Conservation (phyloP, 305 asterid species). For the Solanum hybrid region DNA sequence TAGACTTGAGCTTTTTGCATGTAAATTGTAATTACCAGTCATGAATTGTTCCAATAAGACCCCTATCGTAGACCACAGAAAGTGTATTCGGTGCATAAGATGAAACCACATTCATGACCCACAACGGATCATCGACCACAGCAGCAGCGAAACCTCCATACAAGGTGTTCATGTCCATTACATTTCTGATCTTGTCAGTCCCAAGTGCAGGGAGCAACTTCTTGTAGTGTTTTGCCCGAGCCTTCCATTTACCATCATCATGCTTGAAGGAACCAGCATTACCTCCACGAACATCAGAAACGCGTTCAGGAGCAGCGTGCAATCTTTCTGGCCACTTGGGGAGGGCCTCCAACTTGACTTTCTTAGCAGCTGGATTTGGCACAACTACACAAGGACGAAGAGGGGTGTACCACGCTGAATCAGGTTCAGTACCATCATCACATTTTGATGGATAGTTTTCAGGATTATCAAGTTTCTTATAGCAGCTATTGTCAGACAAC, state of each 20-base stretch:
- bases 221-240: slow-evolving; percentile 70
- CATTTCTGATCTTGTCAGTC: slow-evolving; percentile 78
- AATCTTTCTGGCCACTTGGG: slow-evolving; percentile 81
- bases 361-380: slow-evolving; percentile 55
- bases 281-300: slow-evolving; percentile 74
- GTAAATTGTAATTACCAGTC: slow-evolving; percentile 52
- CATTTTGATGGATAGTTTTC: slow-evolving; percentile 78
- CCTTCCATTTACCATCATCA: slow-evolving; percentile 75
- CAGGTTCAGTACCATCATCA: slow-evolving; percentile 91
- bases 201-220: slow-evolving; percentile 73
- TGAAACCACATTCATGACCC: slow-evolving; percentile 94
- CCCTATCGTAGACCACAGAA: slow-evolving; percentile 84
- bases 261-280: slow-evolving; percentile 84
- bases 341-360: slow-evolving; percentile 42
- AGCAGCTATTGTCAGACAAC: slow-evolving; percentile 53
- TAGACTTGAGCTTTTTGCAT: not conserved
- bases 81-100: slow-evolving; percentile 78
- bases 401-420: slow-evolving; percentile 96
- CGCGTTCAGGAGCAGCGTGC: slow-evolving; percentile 71
- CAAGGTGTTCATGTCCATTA: slow-evolving; percentile 89
- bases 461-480: slow-evolving; percentile 72
- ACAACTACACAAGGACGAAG: slow-evolving; percentile 78
- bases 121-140: slow-evolving; percentile 46
- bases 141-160: slow-evolving; percentile 96
- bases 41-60: slow-evolving; percentile 82